Evolutionary conservation across 176 grass and related monocot genomes (phyloP).

Genomic region (Carex kokanica): DNA sequence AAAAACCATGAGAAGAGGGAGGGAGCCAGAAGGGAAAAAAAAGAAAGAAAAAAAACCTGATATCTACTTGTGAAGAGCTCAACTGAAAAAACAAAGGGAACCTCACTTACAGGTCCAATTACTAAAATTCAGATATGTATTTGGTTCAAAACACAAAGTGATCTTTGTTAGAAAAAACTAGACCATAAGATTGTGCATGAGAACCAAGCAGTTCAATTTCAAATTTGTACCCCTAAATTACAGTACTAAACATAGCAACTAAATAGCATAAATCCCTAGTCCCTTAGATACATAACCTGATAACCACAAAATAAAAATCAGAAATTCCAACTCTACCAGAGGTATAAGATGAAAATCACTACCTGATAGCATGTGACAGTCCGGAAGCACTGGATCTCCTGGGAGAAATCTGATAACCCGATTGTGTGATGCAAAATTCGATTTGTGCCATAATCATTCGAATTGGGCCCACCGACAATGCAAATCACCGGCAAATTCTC

Average conservation of each 20-base stretch:
- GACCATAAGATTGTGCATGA: not conserved
- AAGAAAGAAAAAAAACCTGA: not conserved
- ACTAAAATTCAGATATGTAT: not conserved
- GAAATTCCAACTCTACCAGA: not conserved
- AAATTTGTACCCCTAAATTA: not conserved
- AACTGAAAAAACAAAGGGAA: not conserved
- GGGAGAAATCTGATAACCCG: conserved; percentile 64
- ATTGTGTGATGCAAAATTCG: conserved; percentile 85
- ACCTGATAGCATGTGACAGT: conserved; percentile 75
- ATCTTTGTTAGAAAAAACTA: not conserved
- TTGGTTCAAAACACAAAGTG: not conserved
- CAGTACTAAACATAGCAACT: not conserved
- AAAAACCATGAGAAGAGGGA: not conserved
- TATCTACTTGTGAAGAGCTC: not conserved
- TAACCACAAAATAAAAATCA: not conserved
- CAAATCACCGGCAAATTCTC: conserved; percentile 73
- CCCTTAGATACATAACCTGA: not conserved
- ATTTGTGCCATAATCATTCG: conserved; percentile 75
- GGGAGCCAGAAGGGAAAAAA: not conserved
- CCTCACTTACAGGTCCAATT: not conserved
- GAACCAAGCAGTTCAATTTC: not conserved
- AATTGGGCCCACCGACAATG: conserved; percentile 67
- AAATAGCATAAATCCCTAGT: not conserved
- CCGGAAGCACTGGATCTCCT: conserved; percentile 81
- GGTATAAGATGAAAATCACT: not conserved